phyloP scores from a whole-genome alignment of 768 basidiomycete species.

The Daedalea quercina region DNA sequence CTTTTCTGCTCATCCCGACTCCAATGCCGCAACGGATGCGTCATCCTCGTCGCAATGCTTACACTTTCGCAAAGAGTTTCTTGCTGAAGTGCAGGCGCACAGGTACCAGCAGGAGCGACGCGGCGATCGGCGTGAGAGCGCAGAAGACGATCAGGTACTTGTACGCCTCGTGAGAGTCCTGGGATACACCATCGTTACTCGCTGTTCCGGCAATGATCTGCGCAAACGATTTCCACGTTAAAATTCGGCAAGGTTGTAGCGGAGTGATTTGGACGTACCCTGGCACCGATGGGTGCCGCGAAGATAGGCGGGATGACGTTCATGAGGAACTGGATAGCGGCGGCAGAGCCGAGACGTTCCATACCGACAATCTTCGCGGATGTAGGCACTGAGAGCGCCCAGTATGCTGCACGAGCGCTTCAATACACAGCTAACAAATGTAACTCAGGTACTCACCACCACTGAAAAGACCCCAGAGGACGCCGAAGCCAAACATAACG shows the following conservation, averaged over 20 bases:
- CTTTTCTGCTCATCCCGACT: too few relatives aligned
- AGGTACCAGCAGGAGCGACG: not conserved
- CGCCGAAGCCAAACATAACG: not conserved
- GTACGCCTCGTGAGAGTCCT: not conserved
- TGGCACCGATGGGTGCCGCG: not conserved
- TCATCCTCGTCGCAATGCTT: not conserved
- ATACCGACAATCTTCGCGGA: constrained; percentile 3
- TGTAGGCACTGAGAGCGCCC: constrained; percentile 1
- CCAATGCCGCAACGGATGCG: too few relatives aligned
- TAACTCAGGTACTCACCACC: not conserved
- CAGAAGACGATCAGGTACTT: not conserved
- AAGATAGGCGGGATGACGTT: constrained; percentile 4
- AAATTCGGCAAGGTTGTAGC: too few relatives aligned
- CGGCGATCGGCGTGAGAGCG: not conserved
- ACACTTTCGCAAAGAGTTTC: not conserved
- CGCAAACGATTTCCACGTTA: not conserved
- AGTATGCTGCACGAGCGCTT: not conserved
- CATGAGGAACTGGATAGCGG: constrained; percentile 2
- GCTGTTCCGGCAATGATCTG: not conserved
- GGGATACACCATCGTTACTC: not conserved
- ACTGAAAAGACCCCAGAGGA: constrained; percentile 3
- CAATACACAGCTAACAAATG: too few relatives aligned
- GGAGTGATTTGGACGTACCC: not conserved
- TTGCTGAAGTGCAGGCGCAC: constrained; percentile 1
- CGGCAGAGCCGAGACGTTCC: constrained; percentile 2